Base-by-base conservation (phyloP, 2,329 filamentous ascomycete genomes). In the Colletotrichum neosansevieriae region DNA sequence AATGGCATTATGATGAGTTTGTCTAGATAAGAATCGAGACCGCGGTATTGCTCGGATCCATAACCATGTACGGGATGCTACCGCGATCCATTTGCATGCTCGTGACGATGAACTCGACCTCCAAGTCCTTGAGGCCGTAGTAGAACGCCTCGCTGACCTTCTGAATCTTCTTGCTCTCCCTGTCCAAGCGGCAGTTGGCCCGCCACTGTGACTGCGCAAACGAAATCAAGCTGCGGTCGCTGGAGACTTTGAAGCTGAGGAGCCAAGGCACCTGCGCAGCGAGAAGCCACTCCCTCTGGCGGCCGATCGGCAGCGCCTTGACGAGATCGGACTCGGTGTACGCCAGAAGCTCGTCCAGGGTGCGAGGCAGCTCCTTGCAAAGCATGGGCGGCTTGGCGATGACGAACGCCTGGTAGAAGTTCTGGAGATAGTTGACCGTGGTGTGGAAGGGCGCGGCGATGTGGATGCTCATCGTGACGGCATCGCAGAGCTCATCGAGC, bases 391-490 rank as follows among this genome's bases (percentile, higher is more conserved):
- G 82, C 71, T 84, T 84, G 58, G 81, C 79, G 49, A 79, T 71
- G 5, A 86, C 82, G 70, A 85, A 85, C 17, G 77, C 74, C 68
- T 83, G 79, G 75, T 86, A 86, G 74, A 83, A 86, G 69, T 82
- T 79, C 69, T 86, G 84, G 0, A 85, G 76, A 71, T 86, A 86
- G 74, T 86, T 86, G 70, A 86, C 79, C 6, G 84, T 80, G 3
- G 79, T 85, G 73, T 86, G 83, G 69, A 83, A 82, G 0, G 84
- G 82, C 2, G 82, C 78, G 6, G 84, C 84, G 54, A 84, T 82
- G 74, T 86, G 83, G 67, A 86, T 85, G 74, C 82, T 83, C 84
- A 86, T 85, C 21, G 82, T 84, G 29, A 84, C 74, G 4, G 79
- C 82, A 71, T 86, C 81, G 44, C 79, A 74, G 0, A 86, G 76